Base-by-base conservation (phyloP, 1,139 yeast species). In the Scheffersomyces stambukii region DNA sequence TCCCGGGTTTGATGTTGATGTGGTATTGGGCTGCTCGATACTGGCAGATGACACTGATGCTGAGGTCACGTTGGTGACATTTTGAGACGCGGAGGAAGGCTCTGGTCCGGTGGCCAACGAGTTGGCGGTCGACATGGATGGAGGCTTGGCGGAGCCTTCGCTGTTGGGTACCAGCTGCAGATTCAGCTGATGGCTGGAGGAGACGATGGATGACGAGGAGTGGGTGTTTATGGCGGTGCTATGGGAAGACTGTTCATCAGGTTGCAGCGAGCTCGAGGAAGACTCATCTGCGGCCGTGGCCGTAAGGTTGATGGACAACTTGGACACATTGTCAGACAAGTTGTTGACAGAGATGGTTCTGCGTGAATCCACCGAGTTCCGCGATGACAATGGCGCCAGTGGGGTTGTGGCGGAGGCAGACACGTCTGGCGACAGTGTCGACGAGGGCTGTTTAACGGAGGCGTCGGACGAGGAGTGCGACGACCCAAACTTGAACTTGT, bases 1-100 rank as follows among this genome's bases (percentile, higher is more conserved):
- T 0, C 93, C 94, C 0, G 93, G 91, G 30, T 57, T 54, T 12
- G 55, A 29, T 13, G 35, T 12, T 4, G 31, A n/a, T 6, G 31
- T 21, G 5, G 39, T 19, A 18, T 5, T 19, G 26, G 16, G 21
- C 28, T 20, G 24, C 25, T 12, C 23, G 28, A 18, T 13, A 14
- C 19, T 31, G 13, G 25, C 32, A 11, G 27, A 13, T 7, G 37
- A 29, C 8, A 23, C 22, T 6, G 28, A 20, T 6, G 25, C 14
- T 3, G 40, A 25, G 3, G 28, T 27, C 6, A 28, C 25, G 15
- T 21, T 15, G 4, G 38, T 29, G 8, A 31, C 29, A 6, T 35
- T 32, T 16, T 35, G 37, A 9, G 40, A 32, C 1, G 36, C 35
- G 3, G 32, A 16, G 4, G 39, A 30, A 3, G 41, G 30, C 3